A percentile compares a stretch with the other conserved stretches of the same genome.
Conservation (phyloP, 2,329 filamentous ascomycete species). For the Penicillium nordicum region DNA sequence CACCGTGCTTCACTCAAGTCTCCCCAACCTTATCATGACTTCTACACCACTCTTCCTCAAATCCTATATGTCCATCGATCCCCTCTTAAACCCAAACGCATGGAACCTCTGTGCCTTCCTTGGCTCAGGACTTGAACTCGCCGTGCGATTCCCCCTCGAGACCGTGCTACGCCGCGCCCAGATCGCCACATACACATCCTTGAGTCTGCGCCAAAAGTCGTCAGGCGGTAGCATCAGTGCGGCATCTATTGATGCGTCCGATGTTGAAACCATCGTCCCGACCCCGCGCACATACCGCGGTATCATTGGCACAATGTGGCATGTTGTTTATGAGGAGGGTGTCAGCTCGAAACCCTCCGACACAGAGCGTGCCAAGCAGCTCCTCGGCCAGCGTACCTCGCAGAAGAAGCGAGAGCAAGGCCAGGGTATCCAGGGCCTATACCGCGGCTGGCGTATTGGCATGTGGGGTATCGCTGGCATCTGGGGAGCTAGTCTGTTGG, state of each 20-base stretch:
- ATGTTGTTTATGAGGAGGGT: slow-evolving; percentile 81
- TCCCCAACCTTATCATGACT: slow-evolving; percentile 78
- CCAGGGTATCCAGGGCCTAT: slow-evolving; percentile 55
- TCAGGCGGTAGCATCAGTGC: slow-evolving; percentile 21
- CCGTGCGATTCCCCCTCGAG: slow-evolving; percentile 84
- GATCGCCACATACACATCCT: slow-evolving; percentile 64
- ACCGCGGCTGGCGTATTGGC: slow-evolving; percentile 56
- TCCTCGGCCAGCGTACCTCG: slow-evolving; percentile 39
- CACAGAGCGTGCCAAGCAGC: slow-evolving; percentile 37
- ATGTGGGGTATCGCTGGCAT: slow-evolving; percentile 55
- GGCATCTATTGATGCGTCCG: slow-evolving; percentile 23
- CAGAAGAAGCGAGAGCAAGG: slow-evolving; percentile 48
- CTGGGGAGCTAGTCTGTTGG: slow-evolving; percentile 50
- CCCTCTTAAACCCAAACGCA: slow-evolving; percentile 71
- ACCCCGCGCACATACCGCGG: slow-evolving; percentile 74
- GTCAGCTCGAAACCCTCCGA: slow-evolving; percentile 44
- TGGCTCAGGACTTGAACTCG: slow-evolving; percentile 73
- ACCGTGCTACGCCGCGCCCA: slow-evolving; percentile 88
- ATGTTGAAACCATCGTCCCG: slow-evolving; percentile 71
- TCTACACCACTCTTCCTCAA: slow-evolving; percentile 82
- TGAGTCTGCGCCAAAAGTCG: slow-evolving; percentile 45
- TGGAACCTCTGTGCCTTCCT: slow-evolving; percentile 82
- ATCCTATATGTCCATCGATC: slow-evolving; percentile 79
- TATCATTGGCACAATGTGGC: slow-evolving; percentile 87
- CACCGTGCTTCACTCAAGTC: slow-evolving; percentile 79